Percentiles rank a stretch among this genome's conserved stretches.
phyloP scores from a whole-genome alignment of 805 yeast genomes.

The Teunomyces tritomae region DNA sequence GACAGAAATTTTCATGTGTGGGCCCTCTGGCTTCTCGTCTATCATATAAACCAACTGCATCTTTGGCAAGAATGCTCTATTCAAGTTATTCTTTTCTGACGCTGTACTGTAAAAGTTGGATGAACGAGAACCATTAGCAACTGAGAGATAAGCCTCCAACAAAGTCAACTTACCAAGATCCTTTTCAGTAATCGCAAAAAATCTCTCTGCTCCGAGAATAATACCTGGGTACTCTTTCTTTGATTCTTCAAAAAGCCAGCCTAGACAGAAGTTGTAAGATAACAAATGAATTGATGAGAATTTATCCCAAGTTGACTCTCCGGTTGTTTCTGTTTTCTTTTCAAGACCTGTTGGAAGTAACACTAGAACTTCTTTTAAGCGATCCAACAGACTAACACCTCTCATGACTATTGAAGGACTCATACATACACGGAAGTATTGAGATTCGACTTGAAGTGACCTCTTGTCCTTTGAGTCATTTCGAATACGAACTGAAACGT shows the following conservation, averaged over 20 bases:
- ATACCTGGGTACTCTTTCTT: constrained; percentile 60
- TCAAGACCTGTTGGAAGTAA: not conserved
- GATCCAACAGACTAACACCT: constrained; percentile 33
- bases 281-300: constrained; percentile 55
- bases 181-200: constrained; percentile 63
- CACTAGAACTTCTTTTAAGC: constrained; percentile 7
- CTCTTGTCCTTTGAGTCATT: constrained; percentile 35
- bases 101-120: constrained; percentile 46
- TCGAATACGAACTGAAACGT: constrained; percentile 41
- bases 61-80: constrained; percentile 66
- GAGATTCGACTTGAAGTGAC: constrained; percentile 56
- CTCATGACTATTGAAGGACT: constrained; percentile 50
- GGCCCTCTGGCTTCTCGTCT: constrained; percentile 24
- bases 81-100: constrained; percentile 47
- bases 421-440: constrained; percentile 55
- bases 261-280: constrained; percentile 66
- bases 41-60: constrained; percentile 56
- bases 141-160: constrained; percentile 65
- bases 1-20: constrained; percentile 45
- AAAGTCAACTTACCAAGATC: constrained; percentile 66
- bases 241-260: constrained; percentile 67
- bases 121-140: constrained; percentile 60
- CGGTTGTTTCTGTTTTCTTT: not conserved
- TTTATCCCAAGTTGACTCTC: constrained; percentile 13
- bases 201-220: constrained; percentile 73